Evolutionary conservation across 2,329 filamentous ascomycete species (phyloP), one percentile per base, ranked within the genome.

Genomic region (Clarireedia monteithiana): DNA sequence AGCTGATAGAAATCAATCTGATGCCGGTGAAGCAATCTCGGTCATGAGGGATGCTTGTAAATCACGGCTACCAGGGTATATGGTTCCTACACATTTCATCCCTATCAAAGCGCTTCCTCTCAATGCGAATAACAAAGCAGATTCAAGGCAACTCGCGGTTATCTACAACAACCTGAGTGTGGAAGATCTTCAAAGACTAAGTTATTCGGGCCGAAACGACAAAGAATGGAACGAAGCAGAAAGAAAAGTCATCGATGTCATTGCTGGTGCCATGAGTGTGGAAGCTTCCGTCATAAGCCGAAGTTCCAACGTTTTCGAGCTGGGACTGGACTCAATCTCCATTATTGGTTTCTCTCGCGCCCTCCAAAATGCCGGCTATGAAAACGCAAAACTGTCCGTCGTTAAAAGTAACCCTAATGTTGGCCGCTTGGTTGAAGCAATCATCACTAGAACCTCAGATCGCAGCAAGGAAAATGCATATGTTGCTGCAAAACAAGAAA

Each of bases 121-220:
- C 0, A 95, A 89, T 1, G 75, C 88, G 6, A 96, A 96, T 69
- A 96, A 96, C 71, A 96, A 96, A 68, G 86, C 87, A 0, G 91
- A 96, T 64, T 77, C 78, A 6, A 92, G 87, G 65, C 75, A 77
- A 38, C 72, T 96, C 2, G 85, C 80, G 56, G 70, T 72, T 0
- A 71, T 95, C 1, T 96, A 92, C 65, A 71, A 79, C 9, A 72
- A 74, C 0, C 67, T 92, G 3, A 77, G 79, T 38, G 47, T 66
- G 0, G 80, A 83, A 36, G 74, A 84, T 7, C 72, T 95, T 20
- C 82, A 89, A 59, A 71, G 71, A 1, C 70, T 88, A 4, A 76
- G 77, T 1, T 70, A 30, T 59, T 70, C 55, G 61, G 65, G 20
- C 59, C 63, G 34, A 59, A 61, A 56, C 71, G 56, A 54, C 58